phyloP scores from a whole-genome alignment of 2,329 filamentous ascomycete genomes.

The Pseudocercospora cruenta region DNA sequence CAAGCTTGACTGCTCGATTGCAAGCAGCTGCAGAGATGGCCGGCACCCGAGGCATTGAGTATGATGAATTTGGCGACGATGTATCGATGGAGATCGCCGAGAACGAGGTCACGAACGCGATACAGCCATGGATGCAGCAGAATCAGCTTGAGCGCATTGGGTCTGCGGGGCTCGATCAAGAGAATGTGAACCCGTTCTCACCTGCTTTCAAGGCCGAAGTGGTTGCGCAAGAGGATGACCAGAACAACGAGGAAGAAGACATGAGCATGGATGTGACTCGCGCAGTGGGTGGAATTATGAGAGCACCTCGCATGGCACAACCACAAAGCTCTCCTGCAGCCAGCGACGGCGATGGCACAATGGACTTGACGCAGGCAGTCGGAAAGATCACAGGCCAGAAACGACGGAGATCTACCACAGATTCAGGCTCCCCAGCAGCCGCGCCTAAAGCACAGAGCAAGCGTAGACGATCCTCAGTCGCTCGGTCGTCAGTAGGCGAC shows the following conservation, averaged over 20 bases:
- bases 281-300: conserved; percentile 77
- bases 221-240: conserved; percentile 31
- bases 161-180: conserved; percentile 47
- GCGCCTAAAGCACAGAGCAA: conserved; percentile 32
- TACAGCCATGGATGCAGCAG: conserved; percentile 72
- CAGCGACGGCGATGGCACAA: conserved; percentile 50
- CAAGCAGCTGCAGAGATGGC: conserved; percentile 79
- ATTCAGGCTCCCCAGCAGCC: conserved; percentile 38
- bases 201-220: conserved; percentile 45
- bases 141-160: conserved; percentile 31
- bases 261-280: conserved; percentile 95
- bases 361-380: conserved; percentile 61
- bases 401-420: conserved; percentile 46
- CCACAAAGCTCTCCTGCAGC: conserved; percentile 41
- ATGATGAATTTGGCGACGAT: conserved; percentile 58
- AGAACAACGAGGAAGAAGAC: conserved; percentile 57
- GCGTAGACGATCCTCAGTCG: conserved; percentile 42
- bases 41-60: conserved; percentile 69
- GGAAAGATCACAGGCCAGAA: conserved; percentile 55
- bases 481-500: conserved; percentile 44
- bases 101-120: conserved; percentile 74
- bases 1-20: conserved; percentile 65
- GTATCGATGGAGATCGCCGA: conserved; percentile 59
- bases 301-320: conserved; percentile 41
- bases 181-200: conserved; percentile 55